phyloP scores from a whole-genome alignment of 805 yeast genomes.

The Candida vartiovaarae region DNA sequence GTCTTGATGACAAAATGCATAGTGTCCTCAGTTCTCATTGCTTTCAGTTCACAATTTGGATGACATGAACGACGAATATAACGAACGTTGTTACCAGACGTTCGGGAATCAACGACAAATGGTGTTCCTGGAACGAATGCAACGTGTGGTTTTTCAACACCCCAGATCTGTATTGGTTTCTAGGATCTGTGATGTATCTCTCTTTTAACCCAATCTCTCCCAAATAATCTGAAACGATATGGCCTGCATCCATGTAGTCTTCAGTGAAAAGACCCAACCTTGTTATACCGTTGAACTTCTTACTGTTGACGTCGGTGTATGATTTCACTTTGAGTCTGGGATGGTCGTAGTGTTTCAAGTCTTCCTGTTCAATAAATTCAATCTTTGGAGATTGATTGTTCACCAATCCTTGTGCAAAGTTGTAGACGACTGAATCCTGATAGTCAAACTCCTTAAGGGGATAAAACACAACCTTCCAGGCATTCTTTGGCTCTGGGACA shows the following conservation, averaged over 20 bases:
- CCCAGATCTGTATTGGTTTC: constrained; percentile 78
- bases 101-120: constrained; percentile 72
- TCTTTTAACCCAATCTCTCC: constrained; percentile 70
- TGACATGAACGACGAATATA: constrained; percentile 70
- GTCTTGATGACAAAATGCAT: constrained; percentile 56
- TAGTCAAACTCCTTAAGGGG: constrained; percentile 32
- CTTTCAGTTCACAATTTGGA: constrained; percentile 64
- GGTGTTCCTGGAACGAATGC: constrained; percentile 51
- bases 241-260: constrained; percentile 34
- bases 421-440: constrained; percentile 34
- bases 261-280: constrained; percentile 54
- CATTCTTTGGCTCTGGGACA: constrained; percentile 30
- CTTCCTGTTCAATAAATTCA: constrained; percentile 19
- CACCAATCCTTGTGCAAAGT: constrained; percentile 37
- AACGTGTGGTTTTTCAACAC: constrained; percentile 55
- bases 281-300: constrained; percentile 53
- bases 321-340: constrained; percentile 42
- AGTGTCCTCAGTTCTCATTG: constrained; percentile 30
- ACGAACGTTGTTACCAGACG: constrained; percentile 67
- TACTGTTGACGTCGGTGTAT: constrained; percentile 51
- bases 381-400: constrained; percentile 12
- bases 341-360: constrained; percentile 16
- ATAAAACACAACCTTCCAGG: constrained; percentile 26
- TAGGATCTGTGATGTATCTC: constrained; percentile 54
- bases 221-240: constrained; percentile 50